Evolutionary conservation across 2,329 filamentous ascomycete species (phyloP), one percentile per base, ranked within the genome.

Genomic region (Sclerotinia minor): DNA sequence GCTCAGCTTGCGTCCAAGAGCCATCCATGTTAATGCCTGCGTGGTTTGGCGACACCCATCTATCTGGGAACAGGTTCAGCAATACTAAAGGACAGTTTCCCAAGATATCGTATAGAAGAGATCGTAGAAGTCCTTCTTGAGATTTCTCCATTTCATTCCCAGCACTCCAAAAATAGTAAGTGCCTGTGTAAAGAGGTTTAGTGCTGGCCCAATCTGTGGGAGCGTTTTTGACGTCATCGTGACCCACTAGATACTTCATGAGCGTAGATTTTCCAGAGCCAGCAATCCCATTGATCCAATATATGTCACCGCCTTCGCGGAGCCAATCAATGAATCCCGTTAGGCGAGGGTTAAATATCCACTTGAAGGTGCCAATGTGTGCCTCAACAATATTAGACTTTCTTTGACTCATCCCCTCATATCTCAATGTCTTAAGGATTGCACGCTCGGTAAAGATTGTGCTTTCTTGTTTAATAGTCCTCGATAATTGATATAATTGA

Each of bases 131-230:
- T 9, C 71, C 70, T 21, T 55, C 9, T 49, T 70, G 32, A 4
- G 68, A 68, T 38, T 60, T 71, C 54, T 72, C 69, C 17, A 69
- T 38, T 29, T 17, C 19, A 1, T 77, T 78, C 6, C 79, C 79
- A 32, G 77, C 77, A 5, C 76, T 81, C 81, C 81, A 83, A 65
- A 83, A 82, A 70, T 81, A 83, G 71, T 80, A 83, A 0, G 76
- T 78, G 0, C 80, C 79, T 0, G 76, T 13, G 0, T 6, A 32
- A 55, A 41, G 50, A 45, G 61, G 8, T 63, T 79, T 5, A 74
- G 57, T 24, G 68, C n/a, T 7, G 52, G 52, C 7, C 44, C 71
- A 0, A 76, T 70, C 79, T 78, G 60, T 77, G 19, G 70, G 67
- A 3, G 77, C 71, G 19, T n/a, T 32, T 41, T 21, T 50, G 3